phyloP scores from a whole-genome alignment of 306 rosid genomes.

The Quercus variabilis region DNA sequence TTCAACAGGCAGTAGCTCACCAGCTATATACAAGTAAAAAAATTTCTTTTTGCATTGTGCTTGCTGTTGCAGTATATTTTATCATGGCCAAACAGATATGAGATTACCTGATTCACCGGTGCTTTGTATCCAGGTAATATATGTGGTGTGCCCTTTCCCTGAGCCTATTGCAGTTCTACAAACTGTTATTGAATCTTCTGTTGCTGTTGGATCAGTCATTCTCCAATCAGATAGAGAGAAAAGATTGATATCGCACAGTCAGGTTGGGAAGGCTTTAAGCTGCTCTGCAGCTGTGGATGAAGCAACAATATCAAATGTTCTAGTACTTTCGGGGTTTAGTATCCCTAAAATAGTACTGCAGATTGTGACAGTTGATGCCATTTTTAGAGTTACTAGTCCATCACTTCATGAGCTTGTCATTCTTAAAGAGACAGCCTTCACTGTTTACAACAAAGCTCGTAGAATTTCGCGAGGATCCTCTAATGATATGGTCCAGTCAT shows the following conservation, averaged over 20 bases:
- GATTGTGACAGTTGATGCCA: slow-evolving; percentile 91
- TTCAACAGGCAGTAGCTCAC: not conserved
- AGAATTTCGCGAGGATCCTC: slow-evolving; percentile 81
- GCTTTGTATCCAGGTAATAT: slow-evolving; percentile 62
- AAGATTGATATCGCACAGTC: slow-evolving; percentile 72
- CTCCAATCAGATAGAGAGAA: slow-evolving; percentile 87
- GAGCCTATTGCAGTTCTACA: slow-evolving; percentile 90
- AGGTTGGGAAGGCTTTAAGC: slow-evolving; percentile 89
- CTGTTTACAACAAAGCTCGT: slow-evolving; percentile 93
- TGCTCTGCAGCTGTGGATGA: slow-evolving; percentile 94
- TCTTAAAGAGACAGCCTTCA: slow-evolving; percentile 91
- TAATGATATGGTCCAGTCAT: slow-evolving; percentile 53
- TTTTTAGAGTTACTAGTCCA: slow-evolving; percentile 92
- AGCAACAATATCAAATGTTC: slow-evolving; percentile 78
- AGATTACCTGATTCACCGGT: slow-evolving; percentile 13
- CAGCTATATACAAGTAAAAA: not conserved
- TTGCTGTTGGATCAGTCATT: slow-evolving; percentile 83
- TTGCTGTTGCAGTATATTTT: not conserved
- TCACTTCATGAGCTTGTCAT: slow-evolving; percentile 77
- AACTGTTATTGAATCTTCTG: slow-evolving; percentile 87
- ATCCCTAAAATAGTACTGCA: slow-evolving; percentile 88
- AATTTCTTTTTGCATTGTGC: not conserved
- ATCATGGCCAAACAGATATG: slow-evolving; percentile 8
- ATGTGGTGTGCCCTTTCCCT: slow-evolving; percentile 98
- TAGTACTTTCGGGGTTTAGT: slow-evolving; percentile 81